Evolutionary conservation across 108 stramenopile species (phyloP), one percentile per base, ranked within the genome.

Genomic region (Cyclotella baltica): DNA sequence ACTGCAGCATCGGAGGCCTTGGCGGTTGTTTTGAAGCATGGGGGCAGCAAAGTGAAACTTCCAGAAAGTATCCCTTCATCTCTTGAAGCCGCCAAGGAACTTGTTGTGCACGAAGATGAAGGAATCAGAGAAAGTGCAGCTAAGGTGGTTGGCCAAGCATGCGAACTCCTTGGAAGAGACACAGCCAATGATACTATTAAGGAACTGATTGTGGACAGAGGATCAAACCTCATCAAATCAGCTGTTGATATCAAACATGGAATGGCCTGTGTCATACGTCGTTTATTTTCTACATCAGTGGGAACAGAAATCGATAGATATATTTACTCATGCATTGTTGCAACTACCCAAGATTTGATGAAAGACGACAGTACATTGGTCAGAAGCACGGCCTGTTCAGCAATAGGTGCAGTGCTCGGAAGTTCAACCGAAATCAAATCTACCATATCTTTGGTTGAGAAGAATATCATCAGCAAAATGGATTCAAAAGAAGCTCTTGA

Each of bases 1-100:
- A 90, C 93, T 11, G 96, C 93, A 33, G 85, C 92, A 25, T 78
- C 92, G 11, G 92, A 96, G 72, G 93, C 93, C 19, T 70, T 96
- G 37, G 82, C 92, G 10, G 56, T 70, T 37, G 75, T 76, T 46
- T 67, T 93, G n/a, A 69, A 78, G 47, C 72, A 92, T 35, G 92
- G 93, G 1, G 96, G 93, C 1, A 82, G 64, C 46, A 95, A 95
- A 70, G 90, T 88, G 10, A 96, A 96, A 73, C 85, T 94, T 57
- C 86, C 92, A 34, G 90, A 89, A 28, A 93, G 88, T 37, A 86
- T 96, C 18, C 92, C 90, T 23, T 93, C 96, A 15, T 92, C 93
- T 29, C 78, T 96, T 48, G 88, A 88, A 48, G 93, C 90, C 15
- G 83, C 88, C 19, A 89, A 87, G 70, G 85, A 92, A 59, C 70